phyloP scores from a whole-genome alignment of 1,284 basidiomycete species.

The Naganishia sp. region DNA sequence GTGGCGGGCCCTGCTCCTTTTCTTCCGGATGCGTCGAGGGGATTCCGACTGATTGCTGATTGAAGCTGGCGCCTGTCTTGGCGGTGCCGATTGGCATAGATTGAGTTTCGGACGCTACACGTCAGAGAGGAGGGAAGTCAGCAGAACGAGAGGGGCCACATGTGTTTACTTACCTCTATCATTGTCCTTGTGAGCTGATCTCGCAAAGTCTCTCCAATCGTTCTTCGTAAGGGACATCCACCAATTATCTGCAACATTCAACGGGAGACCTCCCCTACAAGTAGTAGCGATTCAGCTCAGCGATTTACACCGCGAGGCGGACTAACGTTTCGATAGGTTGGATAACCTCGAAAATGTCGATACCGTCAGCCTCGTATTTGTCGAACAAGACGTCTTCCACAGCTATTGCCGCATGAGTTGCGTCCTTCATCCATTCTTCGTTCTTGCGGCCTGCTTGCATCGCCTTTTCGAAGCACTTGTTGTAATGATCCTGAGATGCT shows the following conservation, averaged over 20 bases:
- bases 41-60: conserved; percentile 15
- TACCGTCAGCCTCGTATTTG: background rate
- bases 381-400: conserved; percentile 12
- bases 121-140: background rate
- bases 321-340: conserved; percentile 17
- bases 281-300: background rate
- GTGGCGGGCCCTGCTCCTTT: background rate
- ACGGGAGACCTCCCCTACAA: conserved; percentile 16
- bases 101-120: background rate
- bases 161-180: conserved; percentile 4
- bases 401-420: conserved; percentile 1
- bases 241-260: conserved; percentile 24
- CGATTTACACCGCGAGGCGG: background rate
- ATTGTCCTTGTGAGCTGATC: background rate
- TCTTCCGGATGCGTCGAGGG: conserved; percentile 35
- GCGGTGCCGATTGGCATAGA: background rate
- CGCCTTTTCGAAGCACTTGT: background rate
- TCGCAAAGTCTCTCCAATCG: conserved; percentile 16
- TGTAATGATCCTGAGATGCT: conserved; percentile 1
- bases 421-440: conserved; percentile 1
- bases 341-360: conserved; percentile 4
- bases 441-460: background rate
- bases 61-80: too few relatives aligned
- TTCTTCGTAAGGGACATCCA: conserved; percentile 21
- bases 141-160: too few relatives aligned